Conservation (phyloP, 1,139 yeast species). For the Yamadazyma siamensis region DNA sequence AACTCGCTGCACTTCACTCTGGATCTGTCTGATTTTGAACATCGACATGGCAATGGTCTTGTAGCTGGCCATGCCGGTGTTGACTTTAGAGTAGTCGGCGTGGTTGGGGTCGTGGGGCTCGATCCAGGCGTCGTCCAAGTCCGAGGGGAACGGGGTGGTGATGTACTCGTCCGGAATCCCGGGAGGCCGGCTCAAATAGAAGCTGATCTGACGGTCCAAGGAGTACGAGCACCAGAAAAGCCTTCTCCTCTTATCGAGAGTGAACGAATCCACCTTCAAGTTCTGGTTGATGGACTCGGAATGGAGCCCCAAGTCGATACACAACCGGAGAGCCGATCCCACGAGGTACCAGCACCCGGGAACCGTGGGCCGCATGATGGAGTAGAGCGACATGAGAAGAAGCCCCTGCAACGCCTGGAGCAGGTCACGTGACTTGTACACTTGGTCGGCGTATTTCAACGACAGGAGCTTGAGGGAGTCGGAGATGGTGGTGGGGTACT, state of each 20-base stretch:
- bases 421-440: slow-evolving; percentile 56
- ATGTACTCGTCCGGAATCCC: slow-evolving; percentile 73
- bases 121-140: slow-evolving; percentile 67
- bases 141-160: slow-evolving; percentile 65
- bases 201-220: slow-evolving; percentile 74
- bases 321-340: slow-evolving; percentile 74
- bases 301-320: slow-evolving; percentile 83
- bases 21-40: slow-evolving; percentile 66
- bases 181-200: slow-evolving; percentile 68
- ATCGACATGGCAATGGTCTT: slow-evolving; percentile 64
- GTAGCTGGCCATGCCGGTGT: slow-evolving; percentile 51
- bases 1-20: slow-evolving; percentile 72
- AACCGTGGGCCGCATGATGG: slow-evolving; percentile 70
- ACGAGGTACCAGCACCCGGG: slow-evolving; percentile 94
- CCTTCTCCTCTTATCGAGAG: slow-evolving; percentile 68
- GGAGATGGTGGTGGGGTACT: slow-evolving; percentile 63
- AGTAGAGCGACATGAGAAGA: slow-evolving; percentile 62
- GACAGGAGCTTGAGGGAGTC: slow-evolving; percentile 77
- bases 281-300: slow-evolving; percentile 40
- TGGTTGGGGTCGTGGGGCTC: slow-evolving; percentile 24
- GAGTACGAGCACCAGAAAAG: slow-evolving; percentile 89
- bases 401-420: slow-evolving; percentile 74
- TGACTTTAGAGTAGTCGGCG: slow-evolving; percentile 20
- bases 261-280: slow-evolving; percentile 46
- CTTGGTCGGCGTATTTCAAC: slow-evolving; percentile 53